Conservation (phyloP, 495 filamentous ascomycete species). For the Thermothielavioides terrestris region DNA sequence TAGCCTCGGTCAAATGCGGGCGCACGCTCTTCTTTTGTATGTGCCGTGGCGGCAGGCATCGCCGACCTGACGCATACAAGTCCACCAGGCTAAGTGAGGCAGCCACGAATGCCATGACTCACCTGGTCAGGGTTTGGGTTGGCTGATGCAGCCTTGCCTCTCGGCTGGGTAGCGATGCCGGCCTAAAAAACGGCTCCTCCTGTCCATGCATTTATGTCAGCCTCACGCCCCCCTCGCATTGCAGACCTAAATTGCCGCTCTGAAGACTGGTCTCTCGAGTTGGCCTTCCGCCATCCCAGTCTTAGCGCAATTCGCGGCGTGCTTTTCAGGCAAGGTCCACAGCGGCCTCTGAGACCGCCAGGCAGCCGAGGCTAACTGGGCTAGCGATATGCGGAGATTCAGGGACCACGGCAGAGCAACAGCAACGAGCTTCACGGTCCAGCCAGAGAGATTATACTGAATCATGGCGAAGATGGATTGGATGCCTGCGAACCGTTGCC, state of each 20-base stretch:
- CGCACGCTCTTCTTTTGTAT: constrained; percentile 1
- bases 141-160: constrained; percentile 5
- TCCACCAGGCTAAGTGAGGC: constrained; percentile 5
- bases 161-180: neutral
- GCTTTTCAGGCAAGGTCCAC: neutral
- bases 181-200: neutral
- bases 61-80: neutral
- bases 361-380: constrained; percentile 4
- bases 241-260: neutral
- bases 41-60: neutral
- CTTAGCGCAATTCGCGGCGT: neutral
- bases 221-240: constrained; percentile 1
- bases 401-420: neutral
- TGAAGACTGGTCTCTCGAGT: neutral
- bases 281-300: neutral
- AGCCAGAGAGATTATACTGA: neutral
- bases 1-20: neutral
- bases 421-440: neutral
- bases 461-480: neutral
- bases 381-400: neutral
- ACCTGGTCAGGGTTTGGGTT: constrained; percentile 1
- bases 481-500: neutral
- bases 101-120: constrained; percentile 6
- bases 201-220: neutral
- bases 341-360: neutral